phyloP scores from a whole-genome alignment of 306 rosid genomes.

The Vigna unguiculata region DNA sequence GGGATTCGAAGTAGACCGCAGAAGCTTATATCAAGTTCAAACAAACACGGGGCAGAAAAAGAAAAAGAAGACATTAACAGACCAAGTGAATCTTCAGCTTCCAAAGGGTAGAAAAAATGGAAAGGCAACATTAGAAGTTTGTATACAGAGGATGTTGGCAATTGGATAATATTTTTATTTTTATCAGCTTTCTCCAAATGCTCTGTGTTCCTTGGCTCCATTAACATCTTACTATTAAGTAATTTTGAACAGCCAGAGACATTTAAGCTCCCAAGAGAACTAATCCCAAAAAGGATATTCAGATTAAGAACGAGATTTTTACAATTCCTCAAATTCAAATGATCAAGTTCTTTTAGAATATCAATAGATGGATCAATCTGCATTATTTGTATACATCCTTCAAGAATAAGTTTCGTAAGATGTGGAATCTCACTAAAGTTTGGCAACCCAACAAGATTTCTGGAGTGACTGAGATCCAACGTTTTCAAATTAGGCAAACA shows the following conservation, averaged over 20 bases:
- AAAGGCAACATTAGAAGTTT: not conserved
- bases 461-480: conserved; percentile 7
- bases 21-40: not conserved
- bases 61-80: not conserved
- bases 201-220: not conserved
- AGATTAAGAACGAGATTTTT: not conserved
- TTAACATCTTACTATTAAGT: not conserved
- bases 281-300: not conserved
- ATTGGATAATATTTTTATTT: not conserved
- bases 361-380: not conserved
- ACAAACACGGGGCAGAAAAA: not conserved
- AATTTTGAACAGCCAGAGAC: conserved; percentile 9
- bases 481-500: not conserved
- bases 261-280: accelerated
- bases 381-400: not conserved
- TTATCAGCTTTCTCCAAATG: not conserved
- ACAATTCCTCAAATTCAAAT: not conserved
- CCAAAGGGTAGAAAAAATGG: not conserved
- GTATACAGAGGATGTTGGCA: not conserved
- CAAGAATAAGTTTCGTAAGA: accelerated
- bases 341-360: not conserved
- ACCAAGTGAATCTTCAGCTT: not conserved
- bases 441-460: not conserved
- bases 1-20: not conserved
- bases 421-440: not conserved